Evolutionary conservation across 805 yeast species (phyloP).

Genomic region (Candida awuae): DNA sequence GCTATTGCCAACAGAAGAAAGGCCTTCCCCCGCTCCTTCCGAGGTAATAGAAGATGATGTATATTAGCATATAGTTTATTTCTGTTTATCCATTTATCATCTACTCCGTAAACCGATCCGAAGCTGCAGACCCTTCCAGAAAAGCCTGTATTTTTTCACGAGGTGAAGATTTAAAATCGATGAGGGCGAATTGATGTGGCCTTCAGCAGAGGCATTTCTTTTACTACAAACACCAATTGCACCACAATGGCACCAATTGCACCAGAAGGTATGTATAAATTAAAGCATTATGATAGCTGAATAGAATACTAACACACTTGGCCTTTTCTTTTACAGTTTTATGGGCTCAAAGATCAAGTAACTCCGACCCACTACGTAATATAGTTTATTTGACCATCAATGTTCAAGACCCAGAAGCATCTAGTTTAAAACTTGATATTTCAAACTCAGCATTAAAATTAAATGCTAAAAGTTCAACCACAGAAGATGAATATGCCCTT

Average conservation of each 20-base stretch:
- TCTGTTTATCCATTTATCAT: background rate
- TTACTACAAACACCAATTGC: background rate
- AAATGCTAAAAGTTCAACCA: constrained; percentile 38
- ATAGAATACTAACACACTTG: constrained; percentile 10
- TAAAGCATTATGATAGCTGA: too few relatives aligned
- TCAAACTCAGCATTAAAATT: constrained; percentile 49
- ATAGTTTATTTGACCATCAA: constrained; percentile 65
- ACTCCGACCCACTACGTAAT: constrained; percentile 64
- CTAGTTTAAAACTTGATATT: constrained; percentile 39
- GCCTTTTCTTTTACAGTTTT: constrained; percentile 36
- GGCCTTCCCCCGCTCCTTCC: constrained; percentile 9
- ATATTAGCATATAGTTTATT: too few relatives aligned
- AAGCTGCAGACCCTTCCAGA: too few relatives aligned
- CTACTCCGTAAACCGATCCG: too few relatives aligned
- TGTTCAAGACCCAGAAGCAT: constrained; percentile 53
- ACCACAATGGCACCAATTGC: constrained; percentile 20
- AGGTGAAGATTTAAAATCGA: background rate
- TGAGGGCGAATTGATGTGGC: background rate
- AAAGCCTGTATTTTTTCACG: too few relatives aligned
- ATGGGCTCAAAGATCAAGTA: constrained; percentile 96
- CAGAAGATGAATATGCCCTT: constrained; percentile 45
- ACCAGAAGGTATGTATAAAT: constrained; percentile 28
- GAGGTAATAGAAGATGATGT: constrained; percentile 1
- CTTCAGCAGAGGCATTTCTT: background rate
- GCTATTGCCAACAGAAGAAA: background rate